Evolutionary conservation across 2,329 filamentous ascomycete species (phyloP), one percentile per base, ranked within the genome.

Genomic region (Periconia digitata): DNA sequence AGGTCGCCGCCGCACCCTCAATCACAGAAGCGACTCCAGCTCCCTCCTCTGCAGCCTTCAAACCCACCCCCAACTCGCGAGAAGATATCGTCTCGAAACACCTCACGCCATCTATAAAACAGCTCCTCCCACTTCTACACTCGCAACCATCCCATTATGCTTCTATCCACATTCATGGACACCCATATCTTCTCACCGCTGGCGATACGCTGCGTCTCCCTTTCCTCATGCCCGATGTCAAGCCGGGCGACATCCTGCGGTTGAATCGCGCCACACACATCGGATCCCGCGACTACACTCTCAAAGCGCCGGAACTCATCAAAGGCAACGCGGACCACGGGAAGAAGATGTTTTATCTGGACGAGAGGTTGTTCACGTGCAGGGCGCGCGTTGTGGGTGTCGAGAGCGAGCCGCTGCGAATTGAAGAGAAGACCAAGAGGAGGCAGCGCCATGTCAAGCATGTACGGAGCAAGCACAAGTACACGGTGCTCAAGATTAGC

Each of bases 401-500:
- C 6, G 94, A 97, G 75, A 82, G 84, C 48, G 77, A 88, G 84
- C 79, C 79, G 37, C 70, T 81, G 75, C 62, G 76, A 46, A 64
- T 79, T 32, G 76, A 74, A 64, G 76, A 80, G 70, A 81, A 81
- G 74, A 82, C 78, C 64, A 87, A 87, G 71, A 77, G 89, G 66
- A 80, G 87, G 66, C 78, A 82, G 61, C 74, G 84, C 54, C 79
- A 82, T 67, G 80, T 83, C 42, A 90, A 85, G 77, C 84, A 81
- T 50, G 87, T 94, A 8, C 86, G 81, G 76, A 96, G 90, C 78
- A 96, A 99, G 81, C 90, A 95, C 69, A 81, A 83, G 64, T 96
- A 88, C 72, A 99, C 94, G 2, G 83, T 96, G 18, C 67, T 99
- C 72, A 81, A 85, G 66, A 87, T 99, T 55, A 87, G 87, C 67